Evolutionary conservation across 495 filamentous ascomycete genomes (phyloP), one percentile per base, ranked within the genome.

Genomic region (Trichoderma erinaceum): DNA sequence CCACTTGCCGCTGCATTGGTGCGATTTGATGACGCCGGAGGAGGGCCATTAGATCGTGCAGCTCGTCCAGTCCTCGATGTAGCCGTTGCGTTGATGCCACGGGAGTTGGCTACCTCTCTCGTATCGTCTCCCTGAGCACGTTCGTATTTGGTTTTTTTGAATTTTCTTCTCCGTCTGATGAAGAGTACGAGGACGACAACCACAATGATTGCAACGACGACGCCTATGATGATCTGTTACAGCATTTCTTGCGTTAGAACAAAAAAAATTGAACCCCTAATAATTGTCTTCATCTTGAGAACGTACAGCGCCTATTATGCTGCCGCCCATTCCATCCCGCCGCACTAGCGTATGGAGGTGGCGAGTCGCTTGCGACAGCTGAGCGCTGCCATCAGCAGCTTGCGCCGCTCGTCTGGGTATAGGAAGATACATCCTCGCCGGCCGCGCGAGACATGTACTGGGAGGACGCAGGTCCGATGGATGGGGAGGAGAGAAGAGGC

Each of bases 1-100:
- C 70, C 75, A 6, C 68, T 73, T 32, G 66, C 64, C 12, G 66
- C 29, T 13, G 44, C 48, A 41, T 65, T 46, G 16, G 23, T 65
- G 64, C 64, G 64, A n/a, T 65, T 65, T 46, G 64, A 41, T 18
- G 38, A 46, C 11, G 64, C 56, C 2, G 56, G 5, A 6, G 56
- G 56, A 61, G 56, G 56, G 4, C 27, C 23, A 25, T 3, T 61
- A 32, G 56, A 61, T 32, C 56, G 25, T 29, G 11, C 56, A 16
- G 8, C 29, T 32, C 56, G 56, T 29, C 25, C 56, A 32, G 8
- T 61, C 27, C 56, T 61, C 29, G 56, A 23, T 11, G 18, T 35
- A 7, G 61, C 16, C 27, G 38, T 35, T 5, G 63, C 10, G 63
- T 65, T 65, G 63, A 23, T 15, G 41, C 32, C 63, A 11, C 29